These are phyloP conservation scores for Phytophthora ramorum DNA, from an alignment of 352 stramenopile genomes.

Conservation along the genomic window DNA sequence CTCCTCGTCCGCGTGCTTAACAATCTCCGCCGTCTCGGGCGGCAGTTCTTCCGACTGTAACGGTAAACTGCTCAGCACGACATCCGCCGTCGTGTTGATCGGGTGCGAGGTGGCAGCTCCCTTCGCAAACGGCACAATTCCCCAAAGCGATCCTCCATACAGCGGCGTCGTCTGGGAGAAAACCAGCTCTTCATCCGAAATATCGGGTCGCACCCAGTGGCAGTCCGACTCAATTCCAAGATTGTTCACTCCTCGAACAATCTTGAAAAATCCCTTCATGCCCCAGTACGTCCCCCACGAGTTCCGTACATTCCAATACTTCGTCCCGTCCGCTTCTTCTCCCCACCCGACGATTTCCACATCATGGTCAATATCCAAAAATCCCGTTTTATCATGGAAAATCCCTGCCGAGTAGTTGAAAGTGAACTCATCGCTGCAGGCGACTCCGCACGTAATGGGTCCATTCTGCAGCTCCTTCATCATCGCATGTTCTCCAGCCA, in stretches of 20 bases:
- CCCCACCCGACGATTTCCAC: conserved; percentile 93
- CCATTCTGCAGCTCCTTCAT: conserved; percentile 86
- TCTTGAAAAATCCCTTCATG: conserved; percentile 97
- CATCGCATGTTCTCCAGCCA: conserved; percentile 75
- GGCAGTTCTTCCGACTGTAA: conserved; percentile 56
- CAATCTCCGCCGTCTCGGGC: conserved; percentile 19
- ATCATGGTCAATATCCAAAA: conserved; percentile 88
- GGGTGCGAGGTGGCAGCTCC: conserved; percentile 76
- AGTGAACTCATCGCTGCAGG: conserved; percentile 85
- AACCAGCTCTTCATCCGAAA: conserved; percentile 79
- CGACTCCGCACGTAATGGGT: conserved; percentile 94
- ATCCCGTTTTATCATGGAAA: conserved; percentile 88
- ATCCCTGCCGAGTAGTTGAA: conserved; percentile 94
- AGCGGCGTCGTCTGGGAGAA: conserved; percentile 60
- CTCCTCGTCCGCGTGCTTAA: conserved; percentile 5
- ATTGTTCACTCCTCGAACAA: conserved; percentile 93
- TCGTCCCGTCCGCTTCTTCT: conserved; percentile 78
- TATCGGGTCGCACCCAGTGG: conserved; percentile 86
- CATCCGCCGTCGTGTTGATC: conserved; percentile 85
- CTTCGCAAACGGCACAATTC: conserved; percentile 63
- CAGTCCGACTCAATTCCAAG: conserved; percentile 92
- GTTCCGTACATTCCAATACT: conserved; percentile 98
- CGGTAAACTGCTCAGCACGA: conserved; percentile 58
- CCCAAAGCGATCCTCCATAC: conserved; percentile 66
- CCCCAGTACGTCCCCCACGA: conserved; percentile 95